Evolutionary conservation across 169 alveolate species (phyloP), one percentile per base, ranked within the genome.

Genomic region (Eimeria praecox): DNA sequence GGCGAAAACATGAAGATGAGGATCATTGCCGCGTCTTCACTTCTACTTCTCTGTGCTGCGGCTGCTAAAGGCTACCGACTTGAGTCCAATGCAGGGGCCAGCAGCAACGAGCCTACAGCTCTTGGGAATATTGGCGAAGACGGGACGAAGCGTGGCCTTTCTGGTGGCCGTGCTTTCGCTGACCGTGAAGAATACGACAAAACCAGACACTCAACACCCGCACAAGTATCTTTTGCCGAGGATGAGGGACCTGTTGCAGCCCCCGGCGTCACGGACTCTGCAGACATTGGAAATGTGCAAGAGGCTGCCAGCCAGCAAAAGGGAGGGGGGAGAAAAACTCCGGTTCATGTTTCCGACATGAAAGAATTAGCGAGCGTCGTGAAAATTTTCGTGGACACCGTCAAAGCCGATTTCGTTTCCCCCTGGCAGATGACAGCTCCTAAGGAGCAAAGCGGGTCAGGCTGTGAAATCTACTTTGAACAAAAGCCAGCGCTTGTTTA

Each of bases 341-440:
- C 90, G 8, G 49, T 49, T 35, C 78, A 85, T 33, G 56, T 56
- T 33, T 54, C 92, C 44, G 92, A 38, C 27, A 27, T 85, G 64
- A 42, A 85, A n/a, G 92, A 88, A 12, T 69, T 91, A 35, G 82
- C 86, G 35, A 85, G 95, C 46, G 98, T 98, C 33, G 97, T 98
- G 33, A 98, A 98, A 95, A 75, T 98, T 35, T 98, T 97, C 80
- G 97, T 97, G 54, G 98, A 97, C 82, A 89, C 97, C 27, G 96
- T 98, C 22, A 96, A 90, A 62, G 99, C 99, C 16, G 97, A 95
- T 91, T 96, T 96, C 92, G 97, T 97, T 22, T 97, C 97, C 77
- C 98, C 98, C 4, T 98, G 99, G 99, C 98, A 97, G 40, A 98
- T 97, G 97, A 92, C 96, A 52, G 94, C 97, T 24, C 98, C 97